A percentile compares a stretch with the other conserved stretches of the same genome.
Conservation (phyloP, 2,329 filamentous ascomycete genomes). For the Aspergillus texensis region DNA sequence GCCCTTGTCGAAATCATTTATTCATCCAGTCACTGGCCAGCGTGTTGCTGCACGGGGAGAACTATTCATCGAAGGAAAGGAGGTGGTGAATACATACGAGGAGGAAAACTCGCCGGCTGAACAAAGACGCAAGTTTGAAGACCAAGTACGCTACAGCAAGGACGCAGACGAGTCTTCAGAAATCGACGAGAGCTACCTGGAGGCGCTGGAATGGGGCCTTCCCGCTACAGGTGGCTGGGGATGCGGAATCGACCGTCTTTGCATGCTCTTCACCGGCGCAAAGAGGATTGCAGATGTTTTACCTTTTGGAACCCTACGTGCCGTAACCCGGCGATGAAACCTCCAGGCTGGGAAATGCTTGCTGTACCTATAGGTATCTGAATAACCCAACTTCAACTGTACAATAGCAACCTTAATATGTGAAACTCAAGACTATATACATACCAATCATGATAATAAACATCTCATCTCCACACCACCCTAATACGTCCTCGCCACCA, state of each 20-base stretch:
- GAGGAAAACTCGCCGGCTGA: slow-evolving; percentile 93
- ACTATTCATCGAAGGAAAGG: slow-evolving; percentile 76
- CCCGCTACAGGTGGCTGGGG: slow-evolving; percentile 98
- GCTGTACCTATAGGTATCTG: not conserved
- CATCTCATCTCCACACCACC: not conserved
- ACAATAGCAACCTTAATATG: not conserved
- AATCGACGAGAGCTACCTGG: slow-evolving; percentile 79
- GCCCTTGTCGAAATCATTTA: slow-evolving; percentile 84
- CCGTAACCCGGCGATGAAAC: slow-evolving; percentile 38
- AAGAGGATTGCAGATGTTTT: slow-evolving; percentile 83
- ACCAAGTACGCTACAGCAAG: slow-evolving; percentile 54
- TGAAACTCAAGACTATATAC: not conserved
- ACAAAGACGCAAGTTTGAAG: slow-evolving; percentile 79
- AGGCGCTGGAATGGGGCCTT: slow-evolving; percentile 82
- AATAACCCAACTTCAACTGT: not conserved
- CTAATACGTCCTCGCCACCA: slow-evolving; percentile 69
- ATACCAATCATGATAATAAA: not conserved
- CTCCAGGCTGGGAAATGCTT: too few relatives aligned
- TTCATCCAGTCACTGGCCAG: slow-evolving; percentile 69
- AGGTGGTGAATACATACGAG: slow-evolving; percentile 96
- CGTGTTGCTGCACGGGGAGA: slow-evolving; percentile 79
- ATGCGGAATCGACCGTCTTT: slow-evolving; percentile 84
- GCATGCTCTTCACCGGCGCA: slow-evolving; percentile 84
- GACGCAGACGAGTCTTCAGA: slow-evolving; percentile 53
- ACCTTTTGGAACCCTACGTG: slow-evolving; percentile 80